Base-by-base conservation (phyloP, 1,284 basidiomycete genomes). In the Anthracocystis walkeri region DNA sequence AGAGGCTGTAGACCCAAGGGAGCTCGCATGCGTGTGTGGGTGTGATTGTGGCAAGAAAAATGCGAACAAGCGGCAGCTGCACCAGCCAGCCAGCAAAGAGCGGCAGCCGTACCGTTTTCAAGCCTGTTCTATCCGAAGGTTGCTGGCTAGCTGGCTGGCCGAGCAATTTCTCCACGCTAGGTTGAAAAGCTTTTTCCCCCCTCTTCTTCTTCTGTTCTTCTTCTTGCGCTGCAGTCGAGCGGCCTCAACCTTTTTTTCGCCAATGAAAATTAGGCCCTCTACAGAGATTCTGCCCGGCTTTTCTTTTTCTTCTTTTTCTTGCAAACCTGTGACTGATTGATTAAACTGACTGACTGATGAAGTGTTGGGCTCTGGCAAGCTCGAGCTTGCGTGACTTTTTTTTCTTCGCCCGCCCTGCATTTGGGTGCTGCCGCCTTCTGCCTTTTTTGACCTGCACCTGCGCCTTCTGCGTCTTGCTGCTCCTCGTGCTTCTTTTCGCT, bases 361-460 rank as follows among this genome's bases (percentile, higher is more conserved):
- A 57, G 29, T 48, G 25, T 57, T 35, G 40, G 23, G 40, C 29
- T 27, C 23, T 21, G 21, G 58, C 20, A 23, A 42, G 48, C 21
- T 49, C 38, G 27, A 35, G 21, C 20, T 40, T 52, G 49, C 20
- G 54, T 57, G 54, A 31, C 33, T 29, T 48, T 65, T 50, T 35
- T 45, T 45, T 44, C 7, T 20, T 20, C 14, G 11, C 33, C 42
- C 64, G 57, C 53, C 67, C 56, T 68, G 66, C 66, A 62, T 55
- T 48, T 50, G 45, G 29, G 33, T 65, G 42, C 54, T 40, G 27
- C 48, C 48, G 64, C 40, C 35, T 25, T 48, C 12, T 53, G 38
- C 42, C 8, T 57, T 55, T 49, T 12, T 40, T 21, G 31, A 42
- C 53, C 61, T 65, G 62, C 62, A 51, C 53, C 51, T 69, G 60